Evolutionary conservation across 306 rosid species (phyloP), one percentile per base, ranked within the genome.

Genomic region (Cucurbita moschata): DNA sequence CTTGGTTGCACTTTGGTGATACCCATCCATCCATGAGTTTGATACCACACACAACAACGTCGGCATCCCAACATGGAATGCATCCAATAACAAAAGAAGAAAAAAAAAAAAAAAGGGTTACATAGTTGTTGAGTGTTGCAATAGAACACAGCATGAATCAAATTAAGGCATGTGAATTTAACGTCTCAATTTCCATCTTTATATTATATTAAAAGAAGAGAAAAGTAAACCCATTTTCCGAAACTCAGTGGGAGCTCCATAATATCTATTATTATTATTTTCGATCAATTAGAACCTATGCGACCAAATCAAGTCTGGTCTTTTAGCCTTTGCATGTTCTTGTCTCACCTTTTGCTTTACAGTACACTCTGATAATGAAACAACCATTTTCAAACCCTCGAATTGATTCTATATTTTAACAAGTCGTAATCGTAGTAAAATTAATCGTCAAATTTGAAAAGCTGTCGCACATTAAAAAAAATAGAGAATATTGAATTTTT

Each of bases 191-290:
- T 19, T 47, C 49, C 42, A 21, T 46, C 19, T 68, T 21, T n/a
- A 39, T 67, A 21, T 14, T 5, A 15, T 67, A 6, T 67, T 21
- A 67, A 21, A 65, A 65, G 52, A 42, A 65, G 15, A 4, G 51
- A 9, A 5, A 66, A 11, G 16, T 10, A 66, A 47, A 44, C 21
- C 23, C 73, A 68, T 50, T 7, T 68, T 23, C 57, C 2, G 11
- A 68, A 11, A 11, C 23, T 47, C 57, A 68, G 57, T 68, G 73
- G 73, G 73, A 68, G 42, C 47, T 68, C 73, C 73, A 68, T 68
- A 23, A 46, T 56, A 67, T 56, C n/a, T 47, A 56, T 30, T 30
- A 30, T 30, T 30, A 46, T 66, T 66, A 12, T 64, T 64, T 51
- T 64, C 1, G 70, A 64, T 64, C 42, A 5, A 39, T 26, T 30